Evolutionary conservation across 257 asterid genomes (phyloP).

Genomic region (Lycium barbarum): DNA sequence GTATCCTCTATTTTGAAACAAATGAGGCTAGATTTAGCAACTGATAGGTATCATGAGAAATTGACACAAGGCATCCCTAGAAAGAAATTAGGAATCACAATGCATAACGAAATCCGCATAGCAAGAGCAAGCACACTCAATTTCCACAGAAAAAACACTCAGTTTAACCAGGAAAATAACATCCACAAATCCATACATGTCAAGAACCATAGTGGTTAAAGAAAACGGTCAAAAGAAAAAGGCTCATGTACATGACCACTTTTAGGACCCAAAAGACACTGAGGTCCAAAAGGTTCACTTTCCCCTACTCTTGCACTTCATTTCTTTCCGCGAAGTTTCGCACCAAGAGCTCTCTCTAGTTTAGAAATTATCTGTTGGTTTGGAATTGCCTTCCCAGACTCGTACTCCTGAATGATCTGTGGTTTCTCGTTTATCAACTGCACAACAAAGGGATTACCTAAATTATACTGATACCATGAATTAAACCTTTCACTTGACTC

Average conservation of each 20-base stretch:
- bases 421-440: conserved; percentile 78
- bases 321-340: conserved; percentile 78
- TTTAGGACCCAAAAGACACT: conserved; percentile 38
- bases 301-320: conserved; percentile 21
- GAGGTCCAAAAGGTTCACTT: conserved; percentile 26
- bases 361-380: conserved; percentile 77
- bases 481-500: not conserved
- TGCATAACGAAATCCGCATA: not conserved
- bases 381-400: conserved; percentile 71
- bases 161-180: not conserved
- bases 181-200: not conserved
- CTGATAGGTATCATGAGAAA: not conserved
- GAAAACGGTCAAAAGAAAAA: conserved; percentile 12
- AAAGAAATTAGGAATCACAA: not conserved
- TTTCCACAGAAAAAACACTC: not conserved
- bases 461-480: not conserved
- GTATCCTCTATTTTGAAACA: not conserved
- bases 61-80: not conserved
- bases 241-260: conserved; percentile 52
- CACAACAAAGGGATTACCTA: conserved; percentile 1
- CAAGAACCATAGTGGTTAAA: conserved; percentile 36
- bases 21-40: not conserved
- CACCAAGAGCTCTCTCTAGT: conserved; percentile 86
- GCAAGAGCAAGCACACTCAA: not conserved
- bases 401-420: conserved; percentile 63